Evolutionary conservation across 768 basidiomycete genomes (phyloP), one percentile per base, ranked within the genome.

Genomic region (Termitomyces sp.): DNA sequence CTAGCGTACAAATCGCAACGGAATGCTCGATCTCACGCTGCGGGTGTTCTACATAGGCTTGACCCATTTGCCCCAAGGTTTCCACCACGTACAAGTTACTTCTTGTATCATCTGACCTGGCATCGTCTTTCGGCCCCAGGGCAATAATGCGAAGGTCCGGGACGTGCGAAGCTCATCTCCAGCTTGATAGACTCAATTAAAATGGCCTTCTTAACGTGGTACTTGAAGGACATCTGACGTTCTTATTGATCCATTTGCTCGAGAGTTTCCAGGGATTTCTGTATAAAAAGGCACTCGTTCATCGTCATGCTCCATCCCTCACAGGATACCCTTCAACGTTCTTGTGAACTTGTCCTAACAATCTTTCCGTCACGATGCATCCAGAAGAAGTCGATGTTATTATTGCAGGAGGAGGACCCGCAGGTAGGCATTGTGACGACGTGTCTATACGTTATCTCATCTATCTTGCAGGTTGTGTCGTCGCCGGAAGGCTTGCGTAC

Each of bases 331-430:
- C 15, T n/a, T 4, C 20, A 36, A 46, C 44, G 13, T 27, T 31
- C 31, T 44, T 20, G 54, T 45, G 22, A 52, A 52, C 18, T 6
- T 41, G 4, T 11, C 22, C 9, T 24, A 13, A 9, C 8, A 33
- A 20, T 27, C 18, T 7, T 30, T 5, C 31, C 31, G 24, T 44
- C 27, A 12, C 16, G 27, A 80, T 79, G 77, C 85, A 85, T 67
- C 84, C 85, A 58, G 80, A 86, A 67, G 86, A 87, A 78, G 87
- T 88, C 70, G 87, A 88, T 73, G 75, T 88, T 58, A 87, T 88
- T 62, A 83, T 88, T 57, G 78, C 77, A 60, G 87, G 87, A 68
- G 86, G 86, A 71, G 86, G 86, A 60, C 85, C 86, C 20, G 85
- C 86, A 69, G 82, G 82, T 80, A 63, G 46, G 64, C 2, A 36